Evolutionary conservation across 2,329 filamentous ascomycete species (phyloP), one percentile per base, ranked within the genome.

Genomic region (Colletotrichum plurivorum): DNA sequence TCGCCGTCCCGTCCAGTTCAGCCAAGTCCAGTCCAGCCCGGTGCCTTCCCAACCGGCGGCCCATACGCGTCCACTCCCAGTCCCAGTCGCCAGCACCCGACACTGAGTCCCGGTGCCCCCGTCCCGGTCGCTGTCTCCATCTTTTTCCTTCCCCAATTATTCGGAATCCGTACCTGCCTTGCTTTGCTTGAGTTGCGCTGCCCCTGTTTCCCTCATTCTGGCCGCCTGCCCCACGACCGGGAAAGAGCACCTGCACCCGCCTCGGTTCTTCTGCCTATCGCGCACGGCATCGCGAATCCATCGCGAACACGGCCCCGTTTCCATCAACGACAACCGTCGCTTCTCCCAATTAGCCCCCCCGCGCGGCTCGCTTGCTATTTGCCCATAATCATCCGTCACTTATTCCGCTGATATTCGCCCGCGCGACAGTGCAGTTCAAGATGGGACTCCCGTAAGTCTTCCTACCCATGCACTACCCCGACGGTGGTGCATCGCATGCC

Each of bases 381-480:
- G 9, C 41, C 39, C 18, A 36, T 15, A 25, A 16, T 15, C 49
- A 22, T 10, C 36, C 39, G n/a, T 27, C 22, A 52, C 31, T n/a
- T 36, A 36, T 36, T 2, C 31, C 31, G 27, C 39, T 45, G 20
- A 39, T 27, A 39, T 27, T 27, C 39, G 10, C 12, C 39, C 49
- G 62, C 56, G 55, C 62, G 25, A 45, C 45, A 63, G 15, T 18
- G 13, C 15, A n/a, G 12, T 18, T 67, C 73, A 75, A 52, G 58
- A 85, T 85, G 83, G 83, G 83, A 75, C 83, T 84, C 58, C 83
- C 83, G 83, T 85, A 82, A 83, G 83, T 83, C 56, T 43, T 51
- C 27, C 45, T 43, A 60, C 20, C 55, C 62, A 18, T 18, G 16
- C 18, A n/a, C 49, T 59, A 41, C 20, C 45, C 54, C 31, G 55